phyloP scores from a whole-genome alignment of 2,329 filamentous ascomycete genomes.

The Talaromyces verruculosus region DNA sequence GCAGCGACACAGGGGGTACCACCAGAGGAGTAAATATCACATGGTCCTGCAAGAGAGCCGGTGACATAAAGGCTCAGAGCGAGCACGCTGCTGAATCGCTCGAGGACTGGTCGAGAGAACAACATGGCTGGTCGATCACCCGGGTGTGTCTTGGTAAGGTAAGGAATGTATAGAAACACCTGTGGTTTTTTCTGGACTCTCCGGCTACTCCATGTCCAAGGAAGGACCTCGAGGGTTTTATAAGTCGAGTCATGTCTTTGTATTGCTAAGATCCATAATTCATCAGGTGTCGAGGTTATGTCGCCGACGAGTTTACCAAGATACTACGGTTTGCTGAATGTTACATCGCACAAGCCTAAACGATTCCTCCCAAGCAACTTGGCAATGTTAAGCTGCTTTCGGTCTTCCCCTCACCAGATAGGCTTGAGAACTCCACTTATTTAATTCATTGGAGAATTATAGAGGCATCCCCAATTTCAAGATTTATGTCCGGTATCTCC shows the following conservation, averaged over 20 bases:
- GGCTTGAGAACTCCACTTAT: neutral
- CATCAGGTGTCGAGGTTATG: neutral
- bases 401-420: neutral
- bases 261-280: neutral
- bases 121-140: conserved; percentile 4
- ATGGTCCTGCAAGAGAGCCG: conserved; percentile 16
- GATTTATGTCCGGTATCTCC: neutral
- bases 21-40: conserved; percentile 19
- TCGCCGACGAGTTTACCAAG: neutral
- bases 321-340: conserved; percentile 11
- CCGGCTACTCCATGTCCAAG: neutral
- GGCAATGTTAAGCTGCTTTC: neutral
- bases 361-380: neutral
- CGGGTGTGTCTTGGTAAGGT: conserved; percentile 1
- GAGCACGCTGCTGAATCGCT: conserved; percentile 17
- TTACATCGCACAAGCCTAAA: conserved; percentile 10
- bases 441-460: neutral
- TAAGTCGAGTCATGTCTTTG: neutral
- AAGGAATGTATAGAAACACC: neutral
- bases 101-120: conserved; percentile 8
- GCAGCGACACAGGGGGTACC: conserved; percentile 19
- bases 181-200: neutral
- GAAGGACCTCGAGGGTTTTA: neutral
- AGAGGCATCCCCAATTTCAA: neutral
- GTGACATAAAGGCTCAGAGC: conserved; percentile 14